A percentile compares a stretch with the other conserved stretches of the same genome.
Evolutionary conservation across 169 alveolate species (phyloP).

Genomic region (Eimeria acervulina): DNA sequence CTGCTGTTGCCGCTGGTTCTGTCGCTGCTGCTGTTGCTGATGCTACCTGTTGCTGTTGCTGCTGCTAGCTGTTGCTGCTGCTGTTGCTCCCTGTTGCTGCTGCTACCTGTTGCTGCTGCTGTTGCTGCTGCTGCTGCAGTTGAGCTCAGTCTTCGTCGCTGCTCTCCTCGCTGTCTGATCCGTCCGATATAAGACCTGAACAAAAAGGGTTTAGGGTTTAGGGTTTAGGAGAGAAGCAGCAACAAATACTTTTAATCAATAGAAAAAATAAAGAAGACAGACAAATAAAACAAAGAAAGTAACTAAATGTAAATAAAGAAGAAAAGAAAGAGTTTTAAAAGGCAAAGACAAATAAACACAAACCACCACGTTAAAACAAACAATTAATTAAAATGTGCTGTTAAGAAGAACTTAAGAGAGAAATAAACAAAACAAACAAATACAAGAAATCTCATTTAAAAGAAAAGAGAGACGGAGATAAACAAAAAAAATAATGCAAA

Average conservation of each 20-base stretch:
- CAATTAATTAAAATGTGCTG: too few species aligned
- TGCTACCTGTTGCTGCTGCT: too few species aligned
- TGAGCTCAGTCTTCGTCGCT: constrained; percentile 1
- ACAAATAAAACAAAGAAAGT: background rate
- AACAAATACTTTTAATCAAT: background rate
- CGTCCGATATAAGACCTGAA: background rate
- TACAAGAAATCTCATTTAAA: background rate
- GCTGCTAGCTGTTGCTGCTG: too few species aligned
- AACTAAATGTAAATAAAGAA: background rate
- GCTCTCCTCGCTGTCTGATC: constrained; percentile 2
- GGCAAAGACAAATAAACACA: background rate
- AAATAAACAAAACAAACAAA: too few species aligned
- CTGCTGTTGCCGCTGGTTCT: too few species aligned
- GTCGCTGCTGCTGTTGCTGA: too few species aligned
- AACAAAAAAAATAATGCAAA: background rate
- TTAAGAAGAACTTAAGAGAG: background rate
- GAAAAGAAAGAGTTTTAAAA: too few species aligned
- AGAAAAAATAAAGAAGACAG: background rate
- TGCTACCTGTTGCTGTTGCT: too few species aligned
- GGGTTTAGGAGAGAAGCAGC: too few species aligned
- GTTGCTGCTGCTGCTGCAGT: background rate
- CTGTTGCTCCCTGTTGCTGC: too few species aligned
- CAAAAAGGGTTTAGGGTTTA: too few species aligned
- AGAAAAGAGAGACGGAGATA: background rate
- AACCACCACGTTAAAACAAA: too few species aligned